phyloP scores from a whole-genome alignment of 208 protist genomes.

The Leishmania martiniquensis region DNA sequence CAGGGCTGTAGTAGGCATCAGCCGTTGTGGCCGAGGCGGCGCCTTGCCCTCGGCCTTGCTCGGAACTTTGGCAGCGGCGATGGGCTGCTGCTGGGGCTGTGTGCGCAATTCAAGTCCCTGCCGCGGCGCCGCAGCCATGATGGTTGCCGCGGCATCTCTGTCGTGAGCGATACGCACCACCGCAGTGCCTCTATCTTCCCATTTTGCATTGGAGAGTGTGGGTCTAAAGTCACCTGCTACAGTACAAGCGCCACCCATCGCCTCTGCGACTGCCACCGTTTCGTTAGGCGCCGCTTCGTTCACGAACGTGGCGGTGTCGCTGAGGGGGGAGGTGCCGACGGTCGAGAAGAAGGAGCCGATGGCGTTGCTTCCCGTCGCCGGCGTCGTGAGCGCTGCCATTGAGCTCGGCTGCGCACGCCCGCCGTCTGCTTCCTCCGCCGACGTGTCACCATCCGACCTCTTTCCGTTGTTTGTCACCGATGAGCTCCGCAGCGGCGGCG shows the following conservation, averaged over 20 bases:
- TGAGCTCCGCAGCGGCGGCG: neutral
- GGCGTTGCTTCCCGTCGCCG: neutral
- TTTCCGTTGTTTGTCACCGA: neutral
- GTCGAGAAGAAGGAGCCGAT: neutral
- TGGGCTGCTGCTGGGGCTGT: neutral
- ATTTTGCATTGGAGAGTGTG: neutral
- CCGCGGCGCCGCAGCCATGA: neutral
- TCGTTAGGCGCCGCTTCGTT: neutral
- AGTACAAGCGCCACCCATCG: neutral
- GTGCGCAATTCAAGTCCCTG: neutral
- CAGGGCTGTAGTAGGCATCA: neutral
- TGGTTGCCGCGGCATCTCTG: neutral
- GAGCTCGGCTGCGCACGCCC: neutral
- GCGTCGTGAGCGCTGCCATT: neutral
- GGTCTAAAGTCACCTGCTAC: constrained; percentile 11
- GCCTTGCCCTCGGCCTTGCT: neutral
- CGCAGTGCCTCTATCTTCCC: constrained; percentile 1
- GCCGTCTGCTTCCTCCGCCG: neutral
- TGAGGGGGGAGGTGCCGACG: constrained; percentile 2
- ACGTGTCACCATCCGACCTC: neutral
- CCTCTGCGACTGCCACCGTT: no score
- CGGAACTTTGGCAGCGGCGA: neutral
- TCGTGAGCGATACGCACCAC: neutral
- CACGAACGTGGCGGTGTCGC: neutral
- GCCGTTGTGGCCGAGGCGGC: neutral